These are phyloP conservation scores for barley (Hordeum vulgare) DNA, from an alignment of 176 grass and related monocot genomes.

Conservation along the genomic window MorexV3_pseudomolecules_assembly NC_058518.1:412662953-412663452, in stretches of 20 bases:
- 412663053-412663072: constrained; percentile 37
- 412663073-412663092: constrained; percentile 54
- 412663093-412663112: constrained; percentile 47
- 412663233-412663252: not conserved
- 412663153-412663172: no score
- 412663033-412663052: constrained; percentile 70
- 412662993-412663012: constrained; percentile 55
- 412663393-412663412: not conserved
- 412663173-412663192: not conserved
- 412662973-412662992: not conserved
- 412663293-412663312: not conserved
- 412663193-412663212: not conserved
- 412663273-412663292: not conserved
- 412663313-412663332: not conserved
- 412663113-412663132: constrained; percentile 60
- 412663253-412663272: not conserved
- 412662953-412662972: constrained; percentile 6
- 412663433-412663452: constrained; percentile 49
- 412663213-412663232: not conserved
- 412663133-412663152: constrained; percentile 42
- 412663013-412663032: constrained; percentile 61
- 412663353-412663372: not conserved
- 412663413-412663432: constrained; percentile 50
- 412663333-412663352: not conserved
- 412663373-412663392: not conserved